Evolutionary conservation across 495 filamentous ascomycete species (phyloP).

Genomic region (Penicillium taxi): DNA sequence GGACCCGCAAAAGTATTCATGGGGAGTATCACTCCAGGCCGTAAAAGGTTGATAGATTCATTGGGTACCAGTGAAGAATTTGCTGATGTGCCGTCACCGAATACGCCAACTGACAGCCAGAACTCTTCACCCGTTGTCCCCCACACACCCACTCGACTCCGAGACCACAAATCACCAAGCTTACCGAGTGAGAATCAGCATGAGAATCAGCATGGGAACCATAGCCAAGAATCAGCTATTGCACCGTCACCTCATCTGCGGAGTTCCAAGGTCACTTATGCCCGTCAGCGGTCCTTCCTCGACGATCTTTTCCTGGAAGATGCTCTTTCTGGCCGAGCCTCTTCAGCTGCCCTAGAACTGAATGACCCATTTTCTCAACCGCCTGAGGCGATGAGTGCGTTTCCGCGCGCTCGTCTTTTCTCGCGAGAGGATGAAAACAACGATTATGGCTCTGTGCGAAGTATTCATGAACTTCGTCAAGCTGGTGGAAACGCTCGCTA

Average conservation of each 20-base stretch:
- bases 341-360: slow-evolving; percentile 2
- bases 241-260: slow-evolving; percentile 16
- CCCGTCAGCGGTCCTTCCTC: slow-evolving; percentile 53
- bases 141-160: slow-evolving; percentile 6
- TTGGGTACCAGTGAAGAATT: slow-evolving; percentile 13
- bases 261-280: slow-evolving; percentile 51
- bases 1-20: neutral
- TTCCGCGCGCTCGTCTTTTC: slow-evolving; percentile 12
- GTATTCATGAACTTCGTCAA: slow-evolving; percentile 83
- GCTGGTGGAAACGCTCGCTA: slow-evolving; percentile 80
- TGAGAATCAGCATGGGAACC: slow-evolving; percentile 8
- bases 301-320: slow-evolving; percentile 30
- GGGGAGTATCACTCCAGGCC: slow-evolving; percentile 11
- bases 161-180: neutral
- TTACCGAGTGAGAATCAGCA: slow-evolving; percentile 2
- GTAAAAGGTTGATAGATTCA: slow-evolving; percentile 34
- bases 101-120: slow-evolving; percentile 6
- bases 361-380: slow-evolving; percentile 3
- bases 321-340: slow-evolving; percentile 3
- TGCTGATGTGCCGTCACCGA: slow-evolving; percentile 1
- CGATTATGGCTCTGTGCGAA: slow-evolving; percentile 56
- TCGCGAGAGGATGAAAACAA: slow-evolving; percentile 44
- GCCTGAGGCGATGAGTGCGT: slow-evolving; percentile 3
- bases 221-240: slow-evolving; percentile 9
- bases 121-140: slow-evolving; percentile 1